Evolutionary conservation across 805 yeast species (phyloP), one percentile per base, ranked within the genome.

Genomic region (Schwanniomyces occidentalis): DNA sequence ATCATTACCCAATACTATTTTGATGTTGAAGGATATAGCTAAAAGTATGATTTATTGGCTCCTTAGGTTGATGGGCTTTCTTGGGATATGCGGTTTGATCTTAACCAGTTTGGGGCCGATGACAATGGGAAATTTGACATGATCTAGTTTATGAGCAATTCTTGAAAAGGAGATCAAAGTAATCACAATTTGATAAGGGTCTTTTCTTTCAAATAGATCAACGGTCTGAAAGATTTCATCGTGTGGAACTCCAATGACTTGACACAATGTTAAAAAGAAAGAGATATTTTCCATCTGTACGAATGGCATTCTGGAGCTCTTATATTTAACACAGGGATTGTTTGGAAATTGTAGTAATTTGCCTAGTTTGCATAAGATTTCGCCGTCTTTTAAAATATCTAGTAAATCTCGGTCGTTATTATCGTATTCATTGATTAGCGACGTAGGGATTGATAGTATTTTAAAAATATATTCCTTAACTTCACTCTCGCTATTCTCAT

Each of bases 231-330:
- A 87, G 31, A 84, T 60, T 54, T 87, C 95, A 52, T 85, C 89
- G 45, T 84, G 83, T 5, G 89, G 86, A 2, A 87, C 80, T 2
- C 91, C 91, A 34, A 79, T 65, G 4, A 53, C 34, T 43, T 80
- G 75, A 32, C 88, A 79, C 35, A 81, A 77, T 5, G 69, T 61
- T 24, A 87, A 61, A 50, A 87, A 87, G 44, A 76, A 76, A 32
- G 87, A 78, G 21, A 87, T 85, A 50, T 86, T 86, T 51, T 87
- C 95, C 96, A 87, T 87, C 59, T 81, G 77, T 12, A 63, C 56
- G 37, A 86, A 87, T 2, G 95, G 91, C 82, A 85, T 79, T 33
- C 69, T 66, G 8, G 87, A 76, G 32, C 68, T 69, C 52, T 82
- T 85, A 54, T 58, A 80, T 42, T 70, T 75, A 3, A 67, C 53